phyloP scores from a whole-genome alignment of 2,329 filamentous ascomycete species.

The Orbilia quercus region DNA sequence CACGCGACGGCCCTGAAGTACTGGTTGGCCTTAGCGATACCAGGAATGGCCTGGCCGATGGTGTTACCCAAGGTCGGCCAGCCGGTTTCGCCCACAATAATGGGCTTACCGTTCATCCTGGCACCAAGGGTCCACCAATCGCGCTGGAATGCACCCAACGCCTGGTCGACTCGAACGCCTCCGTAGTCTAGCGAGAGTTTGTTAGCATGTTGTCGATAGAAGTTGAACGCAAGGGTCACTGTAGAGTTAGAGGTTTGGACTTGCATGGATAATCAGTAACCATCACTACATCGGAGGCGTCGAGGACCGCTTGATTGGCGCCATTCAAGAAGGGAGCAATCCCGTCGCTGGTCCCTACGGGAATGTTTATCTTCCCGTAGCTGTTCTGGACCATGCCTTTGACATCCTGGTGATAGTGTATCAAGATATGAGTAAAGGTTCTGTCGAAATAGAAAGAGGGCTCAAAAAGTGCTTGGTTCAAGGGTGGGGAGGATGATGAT shows the following conservation, averaged over 20 bases:
- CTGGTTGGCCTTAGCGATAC: slow-evolving; percentile 70
- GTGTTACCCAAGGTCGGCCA: slow-evolving; percentile 71
- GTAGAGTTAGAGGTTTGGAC: too few species aligned
- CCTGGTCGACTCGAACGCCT: slow-evolving; percentile 47
- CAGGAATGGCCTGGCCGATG: slow-evolving; percentile 70
- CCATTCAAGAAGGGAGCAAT: slow-evolving; percentile 73
- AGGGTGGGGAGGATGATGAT: too few species aligned
- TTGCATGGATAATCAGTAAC: slow-evolving; percentile 55
- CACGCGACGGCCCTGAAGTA: slow-evolving; percentile 75
- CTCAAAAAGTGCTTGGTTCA: too few species aligned
- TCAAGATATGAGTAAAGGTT: not conserved
- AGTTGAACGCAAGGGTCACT: too few species aligned
- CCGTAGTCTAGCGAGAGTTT: slow-evolving; percentile 42
- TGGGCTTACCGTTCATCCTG: slow-evolving; percentile 64
- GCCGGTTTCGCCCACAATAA: slow-evolving; percentile 75
- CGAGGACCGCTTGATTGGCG: slow-evolving; percentile 71
- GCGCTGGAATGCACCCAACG: slow-evolving; percentile 39
- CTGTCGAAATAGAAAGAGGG: too few species aligned
- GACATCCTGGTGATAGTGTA: slow-evolving; percentile 67
- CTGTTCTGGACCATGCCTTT: slow-evolving; percentile 68
- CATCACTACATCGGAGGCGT: slow-evolving; percentile 68
- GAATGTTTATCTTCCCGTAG: slow-evolving; percentile 64
- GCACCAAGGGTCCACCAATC: slow-evolving; percentile 48
- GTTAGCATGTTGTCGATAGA: slow-evolving; percentile 21
- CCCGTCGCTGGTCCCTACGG: slow-evolving; percentile 76